Evolutionary conservation across 1,139 yeast species (phyloP).

Genomic region (Yamadazyma taylorii): DNA sequence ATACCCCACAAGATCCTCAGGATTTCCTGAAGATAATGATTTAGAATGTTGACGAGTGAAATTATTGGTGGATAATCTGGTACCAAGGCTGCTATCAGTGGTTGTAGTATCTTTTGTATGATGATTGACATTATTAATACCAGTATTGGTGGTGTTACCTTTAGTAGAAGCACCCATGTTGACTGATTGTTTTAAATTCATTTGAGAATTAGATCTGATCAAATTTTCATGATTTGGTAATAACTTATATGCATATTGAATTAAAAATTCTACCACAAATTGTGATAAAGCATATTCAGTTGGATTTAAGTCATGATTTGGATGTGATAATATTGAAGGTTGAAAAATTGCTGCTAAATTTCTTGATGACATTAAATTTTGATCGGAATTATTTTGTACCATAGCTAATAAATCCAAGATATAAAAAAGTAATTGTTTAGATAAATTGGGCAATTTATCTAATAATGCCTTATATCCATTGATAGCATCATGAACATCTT

Average conservation of each 20-base stretch:
- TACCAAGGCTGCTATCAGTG: slow-evolving; percentile 3
- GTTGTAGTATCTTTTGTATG: too few species aligned
- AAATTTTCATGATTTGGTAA: slow-evolving; percentile 46
- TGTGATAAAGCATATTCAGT: slow-evolving; percentile 88
- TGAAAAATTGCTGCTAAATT: slow-evolving; percentile 95
- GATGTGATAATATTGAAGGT: slow-evolving; percentile 90
- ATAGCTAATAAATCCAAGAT: slow-evolving; percentile 82
- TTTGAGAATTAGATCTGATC: slow-evolving; percentile 4
- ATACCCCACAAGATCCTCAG: slow-evolving; percentile 50
- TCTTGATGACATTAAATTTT: slow-evolving; percentile 88
- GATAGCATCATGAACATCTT: slow-evolving; percentile 69
- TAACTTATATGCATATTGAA: slow-evolving; percentile 79
- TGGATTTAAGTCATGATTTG: slow-evolving; percentile 88
- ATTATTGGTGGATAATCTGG: slow-evolving; percentile 1
- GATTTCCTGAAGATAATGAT: slow-evolving; percentile 54
- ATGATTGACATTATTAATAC: not conserved
- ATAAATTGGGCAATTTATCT: slow-evolving; percentile 62
- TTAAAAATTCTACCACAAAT: slow-evolving; percentile 83
- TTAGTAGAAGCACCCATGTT: not conserved
- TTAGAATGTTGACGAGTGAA: slow-evolving; percentile 54
- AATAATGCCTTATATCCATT: slow-evolving; percentile 71
- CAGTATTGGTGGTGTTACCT: not conserved
- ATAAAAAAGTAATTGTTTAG: slow-evolving; percentile 84
- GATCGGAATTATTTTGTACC: slow-evolving; percentile 76
- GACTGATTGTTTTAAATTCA: not conserved